Evolutionary conservation across 2,329 filamentous ascomycete species (phyloP), one percentile per base, ranked within the genome.

Genomic region (Neospermospora avenae): DNA sequence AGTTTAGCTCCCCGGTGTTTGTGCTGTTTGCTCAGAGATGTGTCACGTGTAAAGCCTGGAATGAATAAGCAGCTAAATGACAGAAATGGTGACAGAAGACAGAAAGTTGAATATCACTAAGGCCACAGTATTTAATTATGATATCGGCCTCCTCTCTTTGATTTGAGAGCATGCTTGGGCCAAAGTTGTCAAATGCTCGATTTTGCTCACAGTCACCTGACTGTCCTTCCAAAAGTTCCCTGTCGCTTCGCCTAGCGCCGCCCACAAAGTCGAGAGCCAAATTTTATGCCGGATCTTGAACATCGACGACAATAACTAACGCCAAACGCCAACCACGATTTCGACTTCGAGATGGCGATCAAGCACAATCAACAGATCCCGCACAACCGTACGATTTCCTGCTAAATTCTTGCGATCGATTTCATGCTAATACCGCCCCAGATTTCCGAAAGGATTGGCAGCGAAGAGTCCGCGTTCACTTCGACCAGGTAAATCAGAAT

Each of bases 381-480:
- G 79, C 90, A 93, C 87, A 96, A 96, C 87, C 93, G 89, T 91
- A 83, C 84, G 88, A 77, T 63, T 34, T 75, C 73, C 65, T 59
- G 63, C 62, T 67, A 64, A n/a, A 68, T 62, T 61, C 24, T 54
- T 61, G 59, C 66, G 65, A 57, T 69, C 67, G 63, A 59, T 64
- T 67, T 63, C 55, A 51, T 67, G 66, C 72, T 76, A 68, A 76
- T 67, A 61, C 59, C 58, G 70, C 69, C 31, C 67, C 76, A 95
- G 90, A 97, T 80, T 96, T 96, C 91, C 93, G 91, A 84, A 97
- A 96, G 91, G 93, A 99, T 86, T 99, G 95, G 95, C 93, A 98
- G 83, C 91, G 92, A 84, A 91, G 93, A 83, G 95, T 99, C 78
- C 91, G 92, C 83, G 90, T 91, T 81, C 95, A 99, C 87, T 99